Base-by-base conservation (phyloP, 345 rosid genomes). In the Bruguiera sexangula region DNA sequence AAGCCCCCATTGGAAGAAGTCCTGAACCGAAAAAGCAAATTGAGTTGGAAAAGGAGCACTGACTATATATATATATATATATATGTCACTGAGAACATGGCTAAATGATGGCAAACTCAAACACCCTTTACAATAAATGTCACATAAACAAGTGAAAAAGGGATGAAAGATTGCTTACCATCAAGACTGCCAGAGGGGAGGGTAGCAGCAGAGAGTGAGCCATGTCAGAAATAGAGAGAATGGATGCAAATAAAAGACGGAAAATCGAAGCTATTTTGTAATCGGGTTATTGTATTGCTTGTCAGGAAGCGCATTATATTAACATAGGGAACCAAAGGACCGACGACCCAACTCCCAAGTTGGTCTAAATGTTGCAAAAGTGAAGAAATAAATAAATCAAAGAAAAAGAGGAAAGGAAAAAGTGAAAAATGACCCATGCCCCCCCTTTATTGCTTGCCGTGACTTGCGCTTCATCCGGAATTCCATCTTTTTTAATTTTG, bases 1-100 rank as follows among this genome's bases (percentile, higher is more conserved):
- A 93, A 93, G 82, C 88, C 55, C 9, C 97, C 98, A 73, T 93
- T 43, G 76, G 79, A 15, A 93, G 70, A 29, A 86, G 81, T 36
- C 71, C 98, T 93, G 74, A 55, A 64, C 31, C 6, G 20, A 22
- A 32, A 24, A 58, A 5, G 21, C 24, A 22, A 65, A 39, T 24
- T n/a, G n/a, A n/a, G n/a, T n/a, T n/a, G n/a, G n/a, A n/a, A n/a
- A n/a, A n/a, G n/a, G n/a, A n/a, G n/a, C n/a, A n/a, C n/a, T n/a
- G n/a, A n/a, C 0, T 24, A 24, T 24, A 24, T 24, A 24, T 24
- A 24, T 24, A 24, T 24, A 24, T 24, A 24, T 24, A 24, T 24
- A 24, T 24, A 24, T 24, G 24, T 24, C 24, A 24, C 24, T 24
- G 24, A 24, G 24, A 24, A 24, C 24, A 24, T 24, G 9, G 3